Conservation (phyloP, 2,329 filamentous ascomycete species). For the Sclerotiophoma versabilis region DNA sequence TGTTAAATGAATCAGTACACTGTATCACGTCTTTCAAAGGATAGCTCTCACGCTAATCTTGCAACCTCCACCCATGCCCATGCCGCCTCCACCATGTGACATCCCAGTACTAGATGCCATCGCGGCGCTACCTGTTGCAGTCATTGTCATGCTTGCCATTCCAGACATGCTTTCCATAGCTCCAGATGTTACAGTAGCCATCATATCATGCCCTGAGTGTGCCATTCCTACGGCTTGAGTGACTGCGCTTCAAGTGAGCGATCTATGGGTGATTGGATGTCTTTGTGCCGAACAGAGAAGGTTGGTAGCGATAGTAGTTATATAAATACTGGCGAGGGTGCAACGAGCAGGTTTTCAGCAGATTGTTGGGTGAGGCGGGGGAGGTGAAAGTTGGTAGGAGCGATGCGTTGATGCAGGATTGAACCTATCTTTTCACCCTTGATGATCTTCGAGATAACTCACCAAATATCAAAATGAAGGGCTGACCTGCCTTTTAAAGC, state of each 20-base stretch:
- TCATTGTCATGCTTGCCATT: conserved; percentile 22
- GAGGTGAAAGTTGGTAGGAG: conserved; percentile 8
- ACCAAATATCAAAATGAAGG: not conserved
- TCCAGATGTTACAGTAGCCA: conserved; percentile 14
- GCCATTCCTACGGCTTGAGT: conserved; percentile 14
- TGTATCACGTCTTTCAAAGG: too few species aligned
- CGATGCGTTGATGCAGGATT: conserved; percentile 4
- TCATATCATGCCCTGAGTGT: conserved; percentile 16
- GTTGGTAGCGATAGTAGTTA: not conserved
- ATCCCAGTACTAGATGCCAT: conserved; percentile 33
- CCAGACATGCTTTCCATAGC: conserved; percentile 20
- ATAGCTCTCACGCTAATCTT: conserved; percentile 39
- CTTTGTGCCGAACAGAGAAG: not conserved
- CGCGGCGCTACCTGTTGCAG: conserved; percentile 25
- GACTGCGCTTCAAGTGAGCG: not conserved
- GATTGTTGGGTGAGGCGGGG: conserved; percentile 3
- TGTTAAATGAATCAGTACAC: conserved; percentile 1
- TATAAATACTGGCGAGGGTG: not conserved
- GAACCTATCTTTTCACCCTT: not conserved
- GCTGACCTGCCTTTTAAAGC: not conserved
- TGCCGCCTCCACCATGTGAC: conserved; percentile 23
- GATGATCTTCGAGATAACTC: not conserved
- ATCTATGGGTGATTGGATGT: not conserved
- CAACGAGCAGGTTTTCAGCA: conserved; percentile 23
- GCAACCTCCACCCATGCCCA: conserved; percentile 38